Conservation (phyloP, 805 yeast species). For the Cyberlindnera veronae region DNA sequence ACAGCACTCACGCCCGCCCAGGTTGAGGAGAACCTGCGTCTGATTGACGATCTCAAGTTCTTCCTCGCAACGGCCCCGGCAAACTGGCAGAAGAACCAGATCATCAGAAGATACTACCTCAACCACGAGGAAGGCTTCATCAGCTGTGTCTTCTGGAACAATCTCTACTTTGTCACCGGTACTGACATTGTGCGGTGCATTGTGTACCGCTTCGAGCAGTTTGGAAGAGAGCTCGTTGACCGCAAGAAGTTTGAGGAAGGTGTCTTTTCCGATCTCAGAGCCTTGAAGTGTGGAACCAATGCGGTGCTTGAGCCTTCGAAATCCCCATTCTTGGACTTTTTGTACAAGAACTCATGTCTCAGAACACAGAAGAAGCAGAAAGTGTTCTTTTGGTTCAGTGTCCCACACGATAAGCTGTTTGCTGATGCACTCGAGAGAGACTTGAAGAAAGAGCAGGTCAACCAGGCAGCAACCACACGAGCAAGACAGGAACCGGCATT, state of each 20-base stretch:
- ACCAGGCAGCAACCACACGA: conserved; percentile 66
- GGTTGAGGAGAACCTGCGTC: conserved; percentile 51
- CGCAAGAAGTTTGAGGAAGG: conserved; percentile 97
- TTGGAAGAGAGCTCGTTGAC: conserved; percentile 82
- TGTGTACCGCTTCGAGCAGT: conserved; percentile 81
- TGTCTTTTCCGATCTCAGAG: conserved; percentile 84
- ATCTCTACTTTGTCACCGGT: conserved; percentile 86
- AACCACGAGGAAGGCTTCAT: conserved; percentile 90
- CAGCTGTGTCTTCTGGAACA: conserved; percentile 91
- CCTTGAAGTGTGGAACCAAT: conserved; percentile 80
- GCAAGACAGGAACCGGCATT: conserved; percentile 76
- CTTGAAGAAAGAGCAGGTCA: conserved; percentile 65
- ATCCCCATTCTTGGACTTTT: conserved; percentile 76
- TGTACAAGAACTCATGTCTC: conserved; percentile 81
- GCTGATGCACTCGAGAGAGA: conserved; percentile 93
- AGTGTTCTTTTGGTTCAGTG: conserved; percentile 95
- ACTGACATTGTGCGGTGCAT: conserved; percentile 94
- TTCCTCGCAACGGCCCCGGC: conserved; percentile 93
- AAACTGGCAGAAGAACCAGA: conserved; percentile 86
- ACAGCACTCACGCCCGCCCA: conserved; percentile 21
- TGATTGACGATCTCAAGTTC: conserved; percentile 76
- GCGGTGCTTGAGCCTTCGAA: conserved; percentile 86
- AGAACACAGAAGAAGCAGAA: conserved; percentile 96
- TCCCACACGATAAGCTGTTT: conserved; percentile 88
- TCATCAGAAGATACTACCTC: conserved; percentile 78